phyloP scores from a whole-genome alignment of 2,329 filamentous ascomycete genomes.

The Ceratocystis ficicola region DNA sequence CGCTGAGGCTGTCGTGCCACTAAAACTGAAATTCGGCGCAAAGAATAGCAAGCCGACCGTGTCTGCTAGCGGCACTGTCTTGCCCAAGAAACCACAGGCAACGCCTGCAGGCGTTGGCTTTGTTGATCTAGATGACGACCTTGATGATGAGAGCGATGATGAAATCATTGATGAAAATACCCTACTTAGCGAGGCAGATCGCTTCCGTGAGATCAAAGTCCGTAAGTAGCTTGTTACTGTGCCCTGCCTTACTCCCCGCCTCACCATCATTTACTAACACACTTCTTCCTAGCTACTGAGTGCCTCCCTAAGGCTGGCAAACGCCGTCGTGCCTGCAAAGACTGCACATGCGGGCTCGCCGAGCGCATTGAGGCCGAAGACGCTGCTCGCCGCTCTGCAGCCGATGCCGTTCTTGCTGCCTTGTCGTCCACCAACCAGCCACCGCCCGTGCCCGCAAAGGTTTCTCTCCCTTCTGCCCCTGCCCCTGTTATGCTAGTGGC shows the following conservation, averaged over 20 bases:
- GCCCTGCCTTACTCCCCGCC: neutral
- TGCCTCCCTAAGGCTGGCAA: constrained; percentile 81
- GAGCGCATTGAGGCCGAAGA: constrained; percentile 81
- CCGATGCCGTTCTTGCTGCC: constrained; percentile 48
- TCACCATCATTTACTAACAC: constrained; percentile 25
- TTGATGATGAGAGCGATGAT: constrained; percentile 54
- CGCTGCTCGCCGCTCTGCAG: constrained; percentile 53
- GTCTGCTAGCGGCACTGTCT: constrained; percentile 25
- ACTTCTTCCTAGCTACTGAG: constrained; percentile 49
- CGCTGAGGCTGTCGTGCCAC: constrained; percentile 44
- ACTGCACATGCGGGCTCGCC: constrained; percentile 90
- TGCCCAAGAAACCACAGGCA: constrained; percentile 25
- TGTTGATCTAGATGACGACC: constrained; percentile 48
- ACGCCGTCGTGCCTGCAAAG: constrained; percentile 87
- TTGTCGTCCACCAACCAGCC: neutral
- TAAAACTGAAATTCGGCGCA: constrained; percentile 32
- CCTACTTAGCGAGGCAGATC: constrained; percentile 73
- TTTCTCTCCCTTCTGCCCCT: constrained; percentile 32
- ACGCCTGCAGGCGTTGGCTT: constrained; percentile 52
- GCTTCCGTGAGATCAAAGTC: constrained; percentile 62
- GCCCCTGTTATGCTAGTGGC: constrained; percentile 49
- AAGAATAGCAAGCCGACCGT: constrained; percentile 34
- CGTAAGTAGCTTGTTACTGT: constrained; percentile 46
- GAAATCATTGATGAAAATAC: constrained; percentile 87
- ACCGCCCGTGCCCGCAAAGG: neutral